Base-by-base conservation (phyloP, 2,329 filamentous ascomycete genomes). In the Rhynchosporium graminicola region DNA sequence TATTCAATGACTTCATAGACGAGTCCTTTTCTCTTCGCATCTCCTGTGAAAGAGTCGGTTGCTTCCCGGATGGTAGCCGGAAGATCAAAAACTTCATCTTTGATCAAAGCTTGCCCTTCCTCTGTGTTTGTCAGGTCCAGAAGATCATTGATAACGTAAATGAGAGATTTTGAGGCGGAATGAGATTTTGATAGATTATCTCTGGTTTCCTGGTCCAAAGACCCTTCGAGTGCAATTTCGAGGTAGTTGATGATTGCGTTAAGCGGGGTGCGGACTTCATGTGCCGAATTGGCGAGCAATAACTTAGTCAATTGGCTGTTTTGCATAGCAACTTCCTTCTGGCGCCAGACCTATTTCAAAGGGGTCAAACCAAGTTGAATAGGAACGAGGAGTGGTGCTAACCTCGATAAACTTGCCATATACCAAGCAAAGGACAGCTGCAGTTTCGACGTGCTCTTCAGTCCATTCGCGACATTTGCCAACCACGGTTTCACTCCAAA, bases 231-330 rank as follows among this genome's bases (percentile, higher is more conserved):
- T 0, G 92, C 92, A 67, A 97, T 96, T 69, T 97, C 92, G 0
- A 97, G 82, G 68, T 96, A 97, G 70, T 97, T 97, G 76, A 97
- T 96, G 71, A 97, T 96, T 15, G 92, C 92, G 71, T 97, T 97
- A 2, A 97, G 78, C 0, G 92, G 92, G 0, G 92, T 97, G 56
- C 93, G 87, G 8, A 97, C 91, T 77, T 97, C 92, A 67, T 97
- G 93, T 0, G 92, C 92, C 0, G 92, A 96, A 67, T 97, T 96
- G 4, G 92, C 90, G 28, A 97, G 80, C 1, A 97, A 77, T 3
- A 97, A 76, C 52, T 86, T 82, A 0, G 91, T 96, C 2, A 97
- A 79, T 63, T 93, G 89, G 68, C 89, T 96, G 72, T 81, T 94
- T 69, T 96, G 89, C 63, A 96, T 73, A 0, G 90, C 90, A 1